phyloP scores from a whole-genome alignment of 345 rosid species.

The Acer campestre region DNA sequence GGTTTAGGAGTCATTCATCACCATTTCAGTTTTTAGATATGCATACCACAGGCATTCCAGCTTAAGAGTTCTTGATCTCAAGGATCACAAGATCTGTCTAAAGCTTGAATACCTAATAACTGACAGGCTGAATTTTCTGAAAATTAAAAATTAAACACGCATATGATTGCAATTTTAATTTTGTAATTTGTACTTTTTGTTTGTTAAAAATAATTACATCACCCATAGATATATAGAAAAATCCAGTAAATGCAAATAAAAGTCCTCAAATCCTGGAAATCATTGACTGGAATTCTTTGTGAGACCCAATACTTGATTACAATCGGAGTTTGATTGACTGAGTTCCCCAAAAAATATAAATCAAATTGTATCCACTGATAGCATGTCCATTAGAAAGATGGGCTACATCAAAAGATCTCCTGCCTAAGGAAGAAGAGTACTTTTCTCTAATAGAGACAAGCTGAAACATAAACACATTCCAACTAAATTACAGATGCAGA shows the following conservation, averaged over 20 bases:
- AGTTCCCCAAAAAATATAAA: background rate
- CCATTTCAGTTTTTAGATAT: background rate
- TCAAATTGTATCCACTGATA: background rate
- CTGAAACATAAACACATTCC: background rate
- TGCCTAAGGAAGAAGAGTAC: background rate
- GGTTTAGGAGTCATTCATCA: constrained; percentile 1
- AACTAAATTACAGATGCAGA: background rate
- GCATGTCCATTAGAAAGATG: background rate
- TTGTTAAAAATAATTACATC: too few relatives aligned
- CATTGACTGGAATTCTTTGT: background rate
- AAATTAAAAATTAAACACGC: background rate
- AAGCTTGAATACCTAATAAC: background rate
- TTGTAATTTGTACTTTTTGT: background rate
- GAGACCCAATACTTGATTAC: background rate
- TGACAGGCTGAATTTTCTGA: background rate
- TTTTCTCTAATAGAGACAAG: background rate
- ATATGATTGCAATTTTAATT: background rate
- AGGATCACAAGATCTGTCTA: background rate
- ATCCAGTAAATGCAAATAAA: background rate
- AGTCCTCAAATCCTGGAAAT: background rate
- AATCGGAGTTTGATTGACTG: background rate
- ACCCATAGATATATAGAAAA: background rate
- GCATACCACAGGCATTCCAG: background rate
- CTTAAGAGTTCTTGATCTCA: background rate
- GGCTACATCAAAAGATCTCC: background rate